Evolutionary conservation across 345 rosid species (phyloP), one percentile per base, ranked within the genome.

Genomic region (Raphanus raphanistrum): DNA sequence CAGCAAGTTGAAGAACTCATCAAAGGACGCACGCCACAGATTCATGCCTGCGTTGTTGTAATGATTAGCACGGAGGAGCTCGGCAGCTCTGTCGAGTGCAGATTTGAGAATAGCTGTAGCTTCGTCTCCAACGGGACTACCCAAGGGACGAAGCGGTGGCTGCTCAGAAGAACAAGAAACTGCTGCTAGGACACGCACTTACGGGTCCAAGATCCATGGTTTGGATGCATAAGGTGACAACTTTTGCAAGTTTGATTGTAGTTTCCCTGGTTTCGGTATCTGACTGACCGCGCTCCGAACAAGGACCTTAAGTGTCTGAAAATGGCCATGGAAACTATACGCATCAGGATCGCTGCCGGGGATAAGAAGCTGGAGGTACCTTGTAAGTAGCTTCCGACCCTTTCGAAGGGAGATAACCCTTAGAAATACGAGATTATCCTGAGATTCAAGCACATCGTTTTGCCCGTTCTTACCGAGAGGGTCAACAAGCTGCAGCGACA

Each of bases 111-210:
- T 74, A 31, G 84, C 54, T 21, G 94, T 84, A 28, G 94, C 94
- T 29, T 91, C 93, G 71, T 89, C 92, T 67, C 93, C 96, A 63
- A 88, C 81, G 26, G 89, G 77, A 82, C 88, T 90, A 75, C 90
- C 93, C 50, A 92, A 84, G 15, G 97, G 97, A 9, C 93, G 96
- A 69, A 91, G 90, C 0, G 96, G 96, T 17, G 98, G 97, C 75
- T 86, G 93, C 81, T 92, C 97, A 15, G 87, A 76, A 60, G 98
- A 94, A 79, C 94, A 89, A 73, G 89, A 92, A 29, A 94, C 96
- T 8, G 97, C 93, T 69, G 91, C 93, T 59, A 92, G 86, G 86
- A 71, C 97, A 90, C 12, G 90, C 90, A 66, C 96, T 87, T 32
- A 92, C 89, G 2, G 94, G 80, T 38, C 87, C 88, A 58, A 94